Evolutionary conservation across 225 moss, liverwort and hornwort species (phyloP).

Genomic region (Takakia lepidozioides): DNA sequence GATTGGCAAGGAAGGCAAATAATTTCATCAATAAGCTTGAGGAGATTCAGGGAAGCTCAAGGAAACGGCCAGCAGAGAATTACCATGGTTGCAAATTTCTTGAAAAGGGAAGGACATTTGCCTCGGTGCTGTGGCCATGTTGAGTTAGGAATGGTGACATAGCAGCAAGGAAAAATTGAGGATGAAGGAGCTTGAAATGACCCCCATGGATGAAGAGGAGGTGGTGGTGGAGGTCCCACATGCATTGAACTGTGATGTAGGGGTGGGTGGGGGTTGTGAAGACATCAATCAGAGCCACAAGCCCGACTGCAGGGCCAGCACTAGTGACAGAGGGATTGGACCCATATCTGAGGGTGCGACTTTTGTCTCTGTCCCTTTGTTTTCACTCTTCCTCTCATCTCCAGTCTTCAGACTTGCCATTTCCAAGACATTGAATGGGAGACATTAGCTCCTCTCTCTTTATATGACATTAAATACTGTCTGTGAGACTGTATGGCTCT

Average conservation of each 20-base stretch:
- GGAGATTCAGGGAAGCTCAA: too few relatives aligned
- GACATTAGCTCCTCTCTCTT: background rate
- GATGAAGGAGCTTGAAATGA: constrained; percentile 28
- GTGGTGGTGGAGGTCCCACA: constrained; percentile 21
- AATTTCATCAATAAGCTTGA: too few relatives aligned
- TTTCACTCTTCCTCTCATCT: background rate
- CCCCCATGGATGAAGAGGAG: constrained; percentile 39
- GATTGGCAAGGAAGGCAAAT: too few relatives aligned
- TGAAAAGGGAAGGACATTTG: too few relatives aligned
- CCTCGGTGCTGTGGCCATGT: too few relatives aligned
- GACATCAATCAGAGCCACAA: constrained; percentile 26
- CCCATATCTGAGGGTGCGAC: constrained; percentile 17
- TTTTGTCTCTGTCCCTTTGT: background rate
- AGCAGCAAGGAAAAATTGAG: background rate
- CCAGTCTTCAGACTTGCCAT: background rate
- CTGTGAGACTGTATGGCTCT: too few relatives aligned
- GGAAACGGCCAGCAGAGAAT: too few relatives aligned
- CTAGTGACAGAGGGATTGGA: constrained; percentile 35
- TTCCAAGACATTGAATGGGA: background rate
- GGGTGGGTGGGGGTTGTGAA: constrained; percentile 28
- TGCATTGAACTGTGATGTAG: constrained; percentile 40
- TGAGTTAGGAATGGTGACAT: too few relatives aligned
- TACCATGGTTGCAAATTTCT: too few relatives aligned
- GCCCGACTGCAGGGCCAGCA: constrained; percentile 57
- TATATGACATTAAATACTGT: too few relatives aligned